Evolutionary conservation across 768 basidiomycete species (phyloP).

Genomic region (Psilocybe sp.): DNA sequence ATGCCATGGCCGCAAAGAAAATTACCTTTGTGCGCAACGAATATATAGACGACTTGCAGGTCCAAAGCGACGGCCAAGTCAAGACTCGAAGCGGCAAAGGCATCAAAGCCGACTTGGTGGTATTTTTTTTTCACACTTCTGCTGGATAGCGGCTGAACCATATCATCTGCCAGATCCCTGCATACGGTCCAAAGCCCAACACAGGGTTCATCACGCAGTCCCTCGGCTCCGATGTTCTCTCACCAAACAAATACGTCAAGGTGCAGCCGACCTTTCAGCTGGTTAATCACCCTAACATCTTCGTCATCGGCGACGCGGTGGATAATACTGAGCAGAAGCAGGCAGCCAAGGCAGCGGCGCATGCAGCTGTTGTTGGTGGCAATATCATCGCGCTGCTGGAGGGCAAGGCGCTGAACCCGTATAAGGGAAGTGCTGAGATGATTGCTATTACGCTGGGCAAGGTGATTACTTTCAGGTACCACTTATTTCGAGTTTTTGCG

Average conservation of each 20-base stretch:
- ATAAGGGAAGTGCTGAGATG: slow-evolving; percentile 49
- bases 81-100: slow-evolving; percentile 44
- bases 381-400: slow-evolving; percentile 17
- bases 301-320: slow-evolving; percentile 21
- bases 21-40: slow-evolving; percentile 50
- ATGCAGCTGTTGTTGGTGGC: slow-evolving; percentile 13
- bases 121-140: slow-evolving; percentile 25
- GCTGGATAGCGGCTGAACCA: not conserved
- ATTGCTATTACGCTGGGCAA: slow-evolving; percentile 54
- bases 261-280: slow-evolving; percentile 40
- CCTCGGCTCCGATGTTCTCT: slow-evolving; percentile 29
- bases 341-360: slow-evolving; percentile 12
- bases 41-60: slow-evolving; percentile 40
- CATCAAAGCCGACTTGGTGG: slow-evolving; percentile 51
- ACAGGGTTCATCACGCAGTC: slow-evolving; percentile 44
- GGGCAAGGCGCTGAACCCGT: slow-evolving; percentile 27
- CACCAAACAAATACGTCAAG: slow-evolving; percentile 34
- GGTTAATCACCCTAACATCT: slow-evolving; percentile 15
- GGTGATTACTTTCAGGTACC: slow-evolving; percentile 26
- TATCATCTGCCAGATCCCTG: slow-evolving; percentile 22
- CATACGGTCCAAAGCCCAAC: slow-evolving; percentile 36
- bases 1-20: slow-evolving; percentile 33
- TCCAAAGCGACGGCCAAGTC: slow-evolving; percentile 31
- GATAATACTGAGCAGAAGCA: slow-evolving; percentile 21
- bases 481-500: no score